phyloP scores from a whole-genome alignment of 1,139 yeast species.

The Blastobotrys proliferans region DNA sequence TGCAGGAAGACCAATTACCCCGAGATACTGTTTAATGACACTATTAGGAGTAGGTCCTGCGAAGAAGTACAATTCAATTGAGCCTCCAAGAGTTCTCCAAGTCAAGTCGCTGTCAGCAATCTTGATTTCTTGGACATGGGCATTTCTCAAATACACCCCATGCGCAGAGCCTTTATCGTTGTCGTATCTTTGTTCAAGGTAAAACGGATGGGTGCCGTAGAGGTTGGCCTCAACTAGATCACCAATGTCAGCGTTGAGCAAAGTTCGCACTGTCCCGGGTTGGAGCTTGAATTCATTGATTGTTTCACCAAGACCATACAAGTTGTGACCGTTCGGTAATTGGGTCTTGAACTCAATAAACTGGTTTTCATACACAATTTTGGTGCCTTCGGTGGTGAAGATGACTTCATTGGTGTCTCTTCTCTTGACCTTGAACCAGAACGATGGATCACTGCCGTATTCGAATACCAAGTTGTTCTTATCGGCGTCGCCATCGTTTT shows the following conservation, averaged over 20 bases:
- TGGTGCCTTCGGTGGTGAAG: slow-evolving; percentile 34
- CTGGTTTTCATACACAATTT: slow-evolving; percentile 36
- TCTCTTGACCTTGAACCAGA: slow-evolving; percentile 33
- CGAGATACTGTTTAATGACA: slow-evolving; percentile 31
- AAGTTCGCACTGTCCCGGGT: slow-evolving; percentile 30
- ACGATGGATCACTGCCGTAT: slow-evolving; percentile 27
- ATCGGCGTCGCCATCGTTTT: slow-evolving; percentile 16
- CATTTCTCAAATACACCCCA: slow-evolving; percentile 25
- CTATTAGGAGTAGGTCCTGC: slow-evolving; percentile 37
- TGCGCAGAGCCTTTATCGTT: slow-evolving; percentile 14
- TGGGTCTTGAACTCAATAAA: slow-evolving; percentile 35
- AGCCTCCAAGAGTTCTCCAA: slow-evolving; percentile 30
- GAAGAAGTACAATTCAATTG: slow-evolving; percentile 36
- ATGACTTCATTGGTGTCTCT: slow-evolving; percentile 30
- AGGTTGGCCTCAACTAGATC: slow-evolving; percentile 19
- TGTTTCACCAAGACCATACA: slow-evolving; percentile 37
- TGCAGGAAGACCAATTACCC: slow-evolving; percentile 32
- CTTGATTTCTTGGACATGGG: slow-evolving; percentile 27
- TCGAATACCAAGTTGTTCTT: slow-evolving; percentile 28
- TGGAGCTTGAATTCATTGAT: slow-evolving; percentile 33
- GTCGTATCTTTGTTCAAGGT: slow-evolving; percentile 29
- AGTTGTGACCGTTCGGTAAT: slow-evolving; percentile 31
- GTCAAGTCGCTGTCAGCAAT: slow-evolving; percentile 23
- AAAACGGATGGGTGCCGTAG: slow-evolving; percentile 31
- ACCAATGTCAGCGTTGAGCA: slow-evolving; percentile 22